Percentiles rank a stretch among this genome's conserved stretches.
Conservation (phyloP, 1,139 yeast genomes). For the Kodamaea derodonti region DNA sequence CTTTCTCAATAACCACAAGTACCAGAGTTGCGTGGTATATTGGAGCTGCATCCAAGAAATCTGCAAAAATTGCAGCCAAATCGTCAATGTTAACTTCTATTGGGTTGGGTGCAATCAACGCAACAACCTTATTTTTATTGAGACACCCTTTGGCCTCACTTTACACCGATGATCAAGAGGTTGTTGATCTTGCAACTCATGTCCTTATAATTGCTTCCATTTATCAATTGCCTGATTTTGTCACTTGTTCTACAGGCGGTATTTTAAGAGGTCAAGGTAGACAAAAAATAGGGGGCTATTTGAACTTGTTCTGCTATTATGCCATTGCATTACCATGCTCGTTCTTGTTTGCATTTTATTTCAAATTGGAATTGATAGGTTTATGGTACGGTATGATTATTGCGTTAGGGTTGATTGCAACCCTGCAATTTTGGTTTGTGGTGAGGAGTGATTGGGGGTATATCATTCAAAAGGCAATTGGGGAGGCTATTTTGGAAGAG, state of each 20-base stretch:
- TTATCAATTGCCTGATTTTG: conserved; percentile 55
- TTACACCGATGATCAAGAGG: conserved; percentile 48
- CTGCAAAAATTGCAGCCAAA: conserved; percentile 42
- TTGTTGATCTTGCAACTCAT: conserved; percentile 46
- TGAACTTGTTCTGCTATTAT: conserved; percentile 56
- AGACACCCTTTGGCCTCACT: conserved; percentile 42
- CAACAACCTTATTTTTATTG: conserved; percentile 31
- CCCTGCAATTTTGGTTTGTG: conserved; percentile 45
- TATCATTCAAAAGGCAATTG: conserved; percentile 42
- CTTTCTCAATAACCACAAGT: conserved; percentile 68
- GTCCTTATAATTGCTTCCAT: conserved; percentile 55
- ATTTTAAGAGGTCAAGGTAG: conserved; percentile 65
- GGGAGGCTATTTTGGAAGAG: conserved; percentile 38
- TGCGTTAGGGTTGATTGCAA: conserved; percentile 47
- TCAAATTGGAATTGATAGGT: conserved; percentile 45
- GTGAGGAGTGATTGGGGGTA: conserved; percentile 53
- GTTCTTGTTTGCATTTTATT: conserved; percentile 47
- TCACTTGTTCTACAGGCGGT: conserved; percentile 56
- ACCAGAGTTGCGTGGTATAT: conserved; percentile 76
- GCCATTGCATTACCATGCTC: conserved; percentile 58
- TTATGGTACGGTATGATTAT: conserved; percentile 62
- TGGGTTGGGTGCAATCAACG: conserved; percentile 41
- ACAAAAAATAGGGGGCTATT: conserved; percentile 60
- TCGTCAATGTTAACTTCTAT: conserved; percentile 42
- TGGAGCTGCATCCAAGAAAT: conserved; percentile 60